A percentile compares a stretch with the other conserved stretches of the same genome.
phyloP scores from a whole-genome alignment of 129 eudicot species.

The Saposhnikovia divaricata region DNA sequence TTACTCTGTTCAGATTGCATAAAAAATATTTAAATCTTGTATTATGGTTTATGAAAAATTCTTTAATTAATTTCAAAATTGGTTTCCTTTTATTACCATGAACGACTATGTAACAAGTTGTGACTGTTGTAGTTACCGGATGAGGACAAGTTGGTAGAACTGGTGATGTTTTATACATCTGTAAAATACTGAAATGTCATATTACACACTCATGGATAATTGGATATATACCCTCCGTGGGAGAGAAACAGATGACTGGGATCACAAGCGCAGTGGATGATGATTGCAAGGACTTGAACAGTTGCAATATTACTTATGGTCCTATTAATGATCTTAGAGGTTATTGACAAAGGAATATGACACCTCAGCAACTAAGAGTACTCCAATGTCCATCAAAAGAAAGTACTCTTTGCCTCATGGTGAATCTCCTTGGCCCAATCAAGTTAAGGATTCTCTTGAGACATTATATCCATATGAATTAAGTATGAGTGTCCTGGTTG shows the following conservation, averaged over 20 bases:
- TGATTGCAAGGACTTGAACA: background rate
- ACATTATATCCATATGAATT: background rate
- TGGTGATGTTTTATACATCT: no score
- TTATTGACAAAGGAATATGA: conserved; percentile 28
- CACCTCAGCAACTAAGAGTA: conserved; percentile 17
- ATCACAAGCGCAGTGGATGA: background rate
- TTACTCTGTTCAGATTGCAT: background rate
- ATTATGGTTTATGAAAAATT: background rate
- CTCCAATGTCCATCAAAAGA: conserved; percentile 25
- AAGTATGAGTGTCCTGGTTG: background rate
- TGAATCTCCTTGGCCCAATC: no score
- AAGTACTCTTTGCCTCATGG: conserved; percentile 28
- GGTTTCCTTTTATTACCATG: background rate
- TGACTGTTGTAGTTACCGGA: conserved; percentile 21
- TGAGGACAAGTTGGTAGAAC: conserved; percentile 39
- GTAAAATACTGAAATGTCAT: no score
- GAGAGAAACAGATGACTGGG: background rate
- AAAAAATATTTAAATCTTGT: background rate
- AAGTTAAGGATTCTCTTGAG: no score
- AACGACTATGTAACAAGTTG: background rate
- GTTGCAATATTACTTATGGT: background rate
- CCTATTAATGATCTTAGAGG: conserved; percentile 13
- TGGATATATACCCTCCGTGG: background rate
- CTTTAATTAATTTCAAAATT: background rate
- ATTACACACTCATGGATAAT: no score